Percentiles rank a stretch among this genome's conserved stretches.
Evolutionary conservation across 345 rosid species (phyloP).

Genomic region (Excoecaria cochinchinensis): DNA sequence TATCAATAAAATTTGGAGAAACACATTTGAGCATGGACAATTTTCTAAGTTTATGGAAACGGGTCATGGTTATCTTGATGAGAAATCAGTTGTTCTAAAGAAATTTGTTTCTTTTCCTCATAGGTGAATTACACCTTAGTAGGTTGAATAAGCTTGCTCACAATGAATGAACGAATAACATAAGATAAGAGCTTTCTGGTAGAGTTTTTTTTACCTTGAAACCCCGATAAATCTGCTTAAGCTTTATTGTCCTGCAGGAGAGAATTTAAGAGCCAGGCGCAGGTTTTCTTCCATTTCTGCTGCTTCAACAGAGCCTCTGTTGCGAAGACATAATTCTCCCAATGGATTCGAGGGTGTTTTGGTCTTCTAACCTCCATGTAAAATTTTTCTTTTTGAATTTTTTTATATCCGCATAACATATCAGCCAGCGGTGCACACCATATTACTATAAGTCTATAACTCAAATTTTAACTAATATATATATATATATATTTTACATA

Average conservation of each 20-base stretch:
- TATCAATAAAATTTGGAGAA: conserved; percentile 28
- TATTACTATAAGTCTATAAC: no score
- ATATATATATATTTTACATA: no score
- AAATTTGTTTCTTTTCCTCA: neutral
- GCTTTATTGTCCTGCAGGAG: neutral
- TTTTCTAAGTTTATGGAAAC: conserved; percentile 35
- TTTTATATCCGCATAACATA: no score
- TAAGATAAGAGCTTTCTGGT: neutral
- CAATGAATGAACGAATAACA: neutral
- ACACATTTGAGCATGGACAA: conserved; percentile 46
- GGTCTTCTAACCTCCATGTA: neutral
- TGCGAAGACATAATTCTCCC: neutral
- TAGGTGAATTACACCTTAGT: neutral
- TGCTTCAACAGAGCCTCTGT: neutral
- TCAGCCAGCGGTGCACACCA: no score
- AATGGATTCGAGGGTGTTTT: neutral
- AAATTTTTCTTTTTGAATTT: no score
- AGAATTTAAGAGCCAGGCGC: neutral
- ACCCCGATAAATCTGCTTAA: neutral
- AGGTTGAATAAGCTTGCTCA: neutral
- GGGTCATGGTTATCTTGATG: conserved; percentile 33
- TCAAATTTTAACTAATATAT: no score
- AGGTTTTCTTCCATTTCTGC: neutral
- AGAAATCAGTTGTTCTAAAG: neutral
- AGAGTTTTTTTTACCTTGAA: conserved; percentile 7